Percentiles rank a stretch among this genome's conserved stretches.
Evolutionary conservation across 1,139 yeast species (phyloP).

Genomic region (Blastobotrys ciferrii): DNA sequence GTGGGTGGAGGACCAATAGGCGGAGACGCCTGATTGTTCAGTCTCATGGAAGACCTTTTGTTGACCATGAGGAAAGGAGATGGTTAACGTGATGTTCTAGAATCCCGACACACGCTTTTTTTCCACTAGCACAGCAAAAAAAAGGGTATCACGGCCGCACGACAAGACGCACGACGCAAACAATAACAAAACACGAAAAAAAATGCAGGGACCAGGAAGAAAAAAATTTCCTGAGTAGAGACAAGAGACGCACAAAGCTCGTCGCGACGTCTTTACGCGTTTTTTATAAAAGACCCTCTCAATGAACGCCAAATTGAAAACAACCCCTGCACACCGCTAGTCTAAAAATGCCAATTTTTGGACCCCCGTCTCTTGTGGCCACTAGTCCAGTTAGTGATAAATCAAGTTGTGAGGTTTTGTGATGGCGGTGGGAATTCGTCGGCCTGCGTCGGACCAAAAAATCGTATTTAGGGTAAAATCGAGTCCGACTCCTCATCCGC

Average conservation of each 20-base stretch:
- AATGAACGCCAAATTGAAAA: background rate
- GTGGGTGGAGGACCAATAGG: constrained; percentile 5
- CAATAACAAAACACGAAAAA: background rate
- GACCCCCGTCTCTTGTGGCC: too few species aligned
- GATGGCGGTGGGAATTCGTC: background rate
- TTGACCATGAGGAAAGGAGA: background rate
- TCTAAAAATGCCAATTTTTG: background rate
- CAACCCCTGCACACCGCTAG: background rate
- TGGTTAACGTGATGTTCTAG: background rate
- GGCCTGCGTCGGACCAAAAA: background rate
- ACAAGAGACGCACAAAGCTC: background rate
- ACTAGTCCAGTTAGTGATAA: background rate
- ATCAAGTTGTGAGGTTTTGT: background rate
- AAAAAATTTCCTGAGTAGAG: background rate
- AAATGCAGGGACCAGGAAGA: background rate
- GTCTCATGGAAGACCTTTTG: constrained; percentile 2
- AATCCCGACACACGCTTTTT: background rate
- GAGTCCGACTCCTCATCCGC: background rate
- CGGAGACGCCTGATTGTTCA: background rate
- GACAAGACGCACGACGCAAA: background rate
- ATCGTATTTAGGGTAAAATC: background rate
- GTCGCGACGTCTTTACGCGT: background rate
- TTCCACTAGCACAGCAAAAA: background rate
- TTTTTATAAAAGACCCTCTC: background rate
- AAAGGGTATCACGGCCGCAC: background rate